Percentiles rank a stretch among this genome's conserved stretches.
Conservation (phyloP, 176 grass and related monocot species). For the Phoenix dactylifera region DNA sequence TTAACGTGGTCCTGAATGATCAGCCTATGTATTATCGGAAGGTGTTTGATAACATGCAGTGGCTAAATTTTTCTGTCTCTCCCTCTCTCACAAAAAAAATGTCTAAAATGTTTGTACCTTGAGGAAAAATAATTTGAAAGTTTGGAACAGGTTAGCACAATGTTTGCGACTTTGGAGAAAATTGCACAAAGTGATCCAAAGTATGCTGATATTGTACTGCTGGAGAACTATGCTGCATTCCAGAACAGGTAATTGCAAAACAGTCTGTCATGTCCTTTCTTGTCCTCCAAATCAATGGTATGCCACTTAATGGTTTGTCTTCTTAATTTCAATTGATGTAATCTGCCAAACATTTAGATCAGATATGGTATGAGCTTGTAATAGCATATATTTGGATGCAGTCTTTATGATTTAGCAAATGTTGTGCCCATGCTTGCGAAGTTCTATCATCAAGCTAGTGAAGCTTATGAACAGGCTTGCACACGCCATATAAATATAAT, state of each 20-base stretch:
- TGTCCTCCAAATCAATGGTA: too few relatives aligned
- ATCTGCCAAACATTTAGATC: constrained; percentile 7
- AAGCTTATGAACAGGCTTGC: constrained; percentile 92
- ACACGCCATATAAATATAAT: constrained; percentile 81
- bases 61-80: too few relatives aligned
- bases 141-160: constrained; percentile 64
- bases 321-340: too few relatives aligned
- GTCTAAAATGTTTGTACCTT: too few relatives aligned
- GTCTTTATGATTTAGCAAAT: constrained; percentile 97
- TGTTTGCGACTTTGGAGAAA: constrained; percentile 93
- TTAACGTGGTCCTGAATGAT: too few relatives aligned
- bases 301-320: too few relatives aligned
- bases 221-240: constrained; percentile 97
- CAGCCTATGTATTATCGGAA: too few relatives aligned
- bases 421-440: constrained; percentile 71
- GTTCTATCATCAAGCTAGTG: constrained; percentile 84
- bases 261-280: too few relatives aligned
- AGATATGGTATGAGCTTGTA: not conserved
- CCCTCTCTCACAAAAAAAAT: too few relatives aligned
- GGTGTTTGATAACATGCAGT: too few relatives aligned
- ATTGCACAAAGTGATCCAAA: constrained; percentile 82
- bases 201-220: constrained; percentile 69
- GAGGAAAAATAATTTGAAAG: too few relatives aligned
- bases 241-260: constrained; percentile 62
- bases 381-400: constrained; percentile 32